A percentile compares a stretch with the other conserved stretches of the same genome.
These are phyloP conservation scores for Epithemia pelagica DNA, from an alignment of 108 stramenopile species.

Conservation along the genomic window DNA sequence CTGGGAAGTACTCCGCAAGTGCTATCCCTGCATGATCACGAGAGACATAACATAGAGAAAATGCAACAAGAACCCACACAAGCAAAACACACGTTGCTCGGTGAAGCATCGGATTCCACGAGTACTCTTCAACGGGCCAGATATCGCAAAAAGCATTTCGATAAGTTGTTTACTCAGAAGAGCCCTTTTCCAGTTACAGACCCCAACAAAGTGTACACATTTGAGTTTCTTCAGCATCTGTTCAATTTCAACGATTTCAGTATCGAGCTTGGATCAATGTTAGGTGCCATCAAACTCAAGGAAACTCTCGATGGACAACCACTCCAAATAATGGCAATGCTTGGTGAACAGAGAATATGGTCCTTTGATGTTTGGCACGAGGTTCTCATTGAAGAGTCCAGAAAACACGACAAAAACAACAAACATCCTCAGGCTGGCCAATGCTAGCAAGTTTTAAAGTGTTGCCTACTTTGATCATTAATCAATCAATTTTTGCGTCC, in stretches of 20 bases:
- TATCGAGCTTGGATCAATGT: slow-evolving; percentile 51
- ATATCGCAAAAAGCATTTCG: slow-evolving; percentile 61
- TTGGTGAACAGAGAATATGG: slow-evolving; percentile 37
- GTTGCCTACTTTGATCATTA: background rate
- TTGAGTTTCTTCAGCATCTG: slow-evolving; percentile 83
- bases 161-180: slow-evolving; percentile 43
- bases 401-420: background rate
- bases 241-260: slow-evolving; percentile 69
- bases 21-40: slow-evolving; percentile 18
- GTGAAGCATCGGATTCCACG: slow-evolving; percentile 20
- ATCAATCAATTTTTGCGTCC: background rate
- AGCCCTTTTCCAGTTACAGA: slow-evolving; percentile 22
- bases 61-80: slow-evolving; percentile 23
- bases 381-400: slow-evolving; percentile 33
- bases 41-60: slow-evolving; percentile 13
- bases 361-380: slow-evolving; percentile 80
- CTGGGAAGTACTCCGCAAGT: slow-evolving; percentile 74
- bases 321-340: slow-evolving; percentile 43
- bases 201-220: slow-evolving; percentile 61
- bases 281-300: slow-evolving; percentile 52
- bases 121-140: slow-evolving; percentile 43
- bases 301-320: slow-evolving; percentile 68
- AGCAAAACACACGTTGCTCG: slow-evolving; percentile 26
- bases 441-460: background rate
- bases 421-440: background rate